These are phyloP conservation scores for Cerrena zonata DNA, from an alignment of 1,284 basidiomycete species.

Conservation along the genomic window DNA sequence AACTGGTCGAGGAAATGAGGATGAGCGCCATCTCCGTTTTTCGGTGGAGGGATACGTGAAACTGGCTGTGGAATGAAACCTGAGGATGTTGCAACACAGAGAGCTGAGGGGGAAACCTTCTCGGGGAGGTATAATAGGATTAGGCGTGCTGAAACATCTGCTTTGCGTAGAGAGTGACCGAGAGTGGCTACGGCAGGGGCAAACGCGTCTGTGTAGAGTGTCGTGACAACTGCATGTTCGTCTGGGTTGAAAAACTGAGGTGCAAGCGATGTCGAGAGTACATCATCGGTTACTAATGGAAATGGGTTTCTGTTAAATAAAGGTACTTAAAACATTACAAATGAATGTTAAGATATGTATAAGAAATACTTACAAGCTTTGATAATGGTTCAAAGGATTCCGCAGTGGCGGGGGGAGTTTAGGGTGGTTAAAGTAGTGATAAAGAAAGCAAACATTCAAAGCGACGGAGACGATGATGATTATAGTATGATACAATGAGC, in stretches of 20 bases:
- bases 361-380: background rate
- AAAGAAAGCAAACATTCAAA: background rate
- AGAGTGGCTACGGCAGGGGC: slow-evolving; percentile 36
- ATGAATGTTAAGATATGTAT: no score
- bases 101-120: slow-evolving; percentile 33
- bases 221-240: slow-evolving; percentile 33
- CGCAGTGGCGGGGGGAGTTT: background rate
- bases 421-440: background rate
- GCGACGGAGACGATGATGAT: background rate
- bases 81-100: slow-evolving; percentile 34
- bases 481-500: background rate
- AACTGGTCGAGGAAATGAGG: slow-evolving; percentile 38
- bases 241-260: background rate
- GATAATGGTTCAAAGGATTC: background rate
- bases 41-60: slow-evolving; percentile 35
- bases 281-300: background rate
- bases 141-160: slow-evolving; percentile 30
- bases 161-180: slow-evolving; percentile 32
- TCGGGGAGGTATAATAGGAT: slow-evolving; percentile 37
- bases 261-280: background rate
- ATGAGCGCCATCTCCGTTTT: slow-evolving; percentile 30
- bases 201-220: slow-evolving; percentile 38
- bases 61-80: slow-evolving; percentile 38
- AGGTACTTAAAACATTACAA: no score
- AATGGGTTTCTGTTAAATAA: background rate